A percentile compares a stretch with the other conserved stretches of the same genome.
phyloP scores from a whole-genome alignment of 768 basidiomycete species.

The Tulasnella sp. region DNA sequence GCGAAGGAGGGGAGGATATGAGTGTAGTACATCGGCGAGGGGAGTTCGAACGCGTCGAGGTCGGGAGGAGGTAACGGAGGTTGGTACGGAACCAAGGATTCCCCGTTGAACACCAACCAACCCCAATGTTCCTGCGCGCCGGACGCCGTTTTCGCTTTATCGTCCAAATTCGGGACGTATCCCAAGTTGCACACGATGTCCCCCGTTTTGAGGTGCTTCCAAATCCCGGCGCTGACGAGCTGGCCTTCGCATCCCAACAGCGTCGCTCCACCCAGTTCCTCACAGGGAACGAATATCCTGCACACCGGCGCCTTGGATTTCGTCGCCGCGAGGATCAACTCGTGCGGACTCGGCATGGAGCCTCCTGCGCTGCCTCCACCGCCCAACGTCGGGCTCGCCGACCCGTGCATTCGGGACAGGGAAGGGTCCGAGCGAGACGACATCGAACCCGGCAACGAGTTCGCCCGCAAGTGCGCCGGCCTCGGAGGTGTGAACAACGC shows the following conservation, averaged over 20 bases:
- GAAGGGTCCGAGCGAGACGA: not conserved
- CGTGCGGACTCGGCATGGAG: constrained; percentile 37
- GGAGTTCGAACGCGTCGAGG: constrained; percentile 36
- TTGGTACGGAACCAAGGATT: constrained; percentile 45
- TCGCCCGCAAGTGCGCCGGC: not conserved
- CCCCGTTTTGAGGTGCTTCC: constrained; percentile 63
- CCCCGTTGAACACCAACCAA: constrained; percentile 71
- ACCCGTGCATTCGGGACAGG: not conserved
- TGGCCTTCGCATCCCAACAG: constrained; percentile 55
- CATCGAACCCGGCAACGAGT: not conserved
- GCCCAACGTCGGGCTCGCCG: not conserved
- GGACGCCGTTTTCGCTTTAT: constrained; percentile 20
- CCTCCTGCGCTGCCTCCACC: not conserved
- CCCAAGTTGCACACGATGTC: constrained; percentile 76
- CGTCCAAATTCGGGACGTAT: constrained; percentile 40
- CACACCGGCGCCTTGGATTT: constrained; percentile 59
- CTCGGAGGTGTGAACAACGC: not conserved
- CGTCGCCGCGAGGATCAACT: constrained; percentile 47
- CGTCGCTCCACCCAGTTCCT: constrained; percentile 27
- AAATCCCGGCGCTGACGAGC: constrained; percentile 52
- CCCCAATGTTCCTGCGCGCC: constrained; percentile 21
- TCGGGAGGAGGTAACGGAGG: constrained; percentile 43
- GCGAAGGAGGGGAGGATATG: constrained; percentile 41
- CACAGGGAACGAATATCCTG: constrained; percentile 65
- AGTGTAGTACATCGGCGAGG: constrained; percentile 64